Percentiles rank a stretch among this genome's conserved stretches.
Evolutionary conservation across 2,329 filamentous ascomycete species (phyloP).

Genomic region (Colletotrichum tofieldiae): DNA sequence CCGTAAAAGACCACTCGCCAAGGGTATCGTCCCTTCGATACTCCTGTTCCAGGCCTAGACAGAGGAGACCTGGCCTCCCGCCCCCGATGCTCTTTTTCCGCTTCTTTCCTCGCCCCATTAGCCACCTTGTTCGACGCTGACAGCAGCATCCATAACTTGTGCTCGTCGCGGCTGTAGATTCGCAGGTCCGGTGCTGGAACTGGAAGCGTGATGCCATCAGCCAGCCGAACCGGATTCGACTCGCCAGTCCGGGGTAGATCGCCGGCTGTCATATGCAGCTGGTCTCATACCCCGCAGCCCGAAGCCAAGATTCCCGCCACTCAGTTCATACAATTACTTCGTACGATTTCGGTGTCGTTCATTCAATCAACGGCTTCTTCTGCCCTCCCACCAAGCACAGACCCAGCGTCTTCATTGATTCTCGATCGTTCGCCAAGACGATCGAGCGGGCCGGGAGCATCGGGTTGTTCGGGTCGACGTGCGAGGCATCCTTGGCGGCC

Average conservation of each 20-base stretch:
- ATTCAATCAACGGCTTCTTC: slow-evolving; percentile 78
- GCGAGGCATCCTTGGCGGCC: slow-evolving; percentile 91
- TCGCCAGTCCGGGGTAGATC: slow-evolving; percentile 16
- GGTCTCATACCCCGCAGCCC: slow-evolving; percentile 33
- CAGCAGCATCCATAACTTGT: background rate
- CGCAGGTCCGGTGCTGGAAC: slow-evolving; percentile 1
- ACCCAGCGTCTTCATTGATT: slow-evolving; percentile 73
- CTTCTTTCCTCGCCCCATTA: background rate
- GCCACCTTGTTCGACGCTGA: background rate
- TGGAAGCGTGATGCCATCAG: slow-evolving; percentile 8
- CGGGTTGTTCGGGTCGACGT: slow-evolving; percentile 90
- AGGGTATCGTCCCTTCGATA: background rate
- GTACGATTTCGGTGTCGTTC: slow-evolving; percentile 6
- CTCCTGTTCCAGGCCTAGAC: background rate
- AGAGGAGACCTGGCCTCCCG: background rate
- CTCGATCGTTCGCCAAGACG: slow-evolving; percentile 82
- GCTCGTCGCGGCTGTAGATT: background rate
- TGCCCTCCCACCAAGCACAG: slow-evolving; percentile 75
- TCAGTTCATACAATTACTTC: slow-evolving; percentile 16
- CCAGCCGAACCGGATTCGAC: slow-evolving; percentile 11
- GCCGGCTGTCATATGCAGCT: slow-evolving; percentile 5
- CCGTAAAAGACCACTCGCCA: slow-evolving; percentile 16
- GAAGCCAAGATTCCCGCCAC: slow-evolving; percentile 8
- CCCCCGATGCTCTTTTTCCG: background rate
- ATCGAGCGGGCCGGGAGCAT: slow-evolving; percentile 92